These are phyloP conservation scores for Antitrichia curtipendula DNA, from an alignment of 225 moss, liverwort and hornwort genomes.

Conservation along the genomic window DNA sequence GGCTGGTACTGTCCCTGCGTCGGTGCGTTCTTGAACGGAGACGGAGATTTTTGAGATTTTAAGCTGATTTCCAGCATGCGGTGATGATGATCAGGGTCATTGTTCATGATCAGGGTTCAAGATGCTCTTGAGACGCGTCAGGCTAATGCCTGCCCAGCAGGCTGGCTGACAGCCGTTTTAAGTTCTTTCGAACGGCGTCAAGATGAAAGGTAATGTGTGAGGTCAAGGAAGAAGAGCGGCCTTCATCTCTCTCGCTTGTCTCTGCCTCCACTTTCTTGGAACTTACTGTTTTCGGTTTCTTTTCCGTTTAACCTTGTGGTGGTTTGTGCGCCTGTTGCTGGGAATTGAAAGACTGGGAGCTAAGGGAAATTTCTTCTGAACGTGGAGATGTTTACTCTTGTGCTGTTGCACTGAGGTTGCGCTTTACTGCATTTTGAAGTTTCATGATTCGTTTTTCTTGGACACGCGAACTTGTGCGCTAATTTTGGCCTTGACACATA, in stretches of 20 bases:
- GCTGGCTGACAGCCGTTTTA: not conserved
- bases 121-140: not conserved
- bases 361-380: not conserved
- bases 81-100: not conserved
- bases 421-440: not conserved
- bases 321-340: not conserved
- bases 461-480: not conserved
- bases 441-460: not conserved
- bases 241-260: not conserved
- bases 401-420: not conserved
- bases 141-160: not conserved
- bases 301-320: not conserved
- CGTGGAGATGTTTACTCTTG: not conserved
- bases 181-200: not conserved
- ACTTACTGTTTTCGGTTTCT: not conserved
- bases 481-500: not conserved
- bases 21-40: constrained; percentile 6
- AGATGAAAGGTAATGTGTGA: not conserved
- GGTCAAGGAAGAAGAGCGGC: not conserved
- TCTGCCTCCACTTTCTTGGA: not conserved
- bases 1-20: not conserved
- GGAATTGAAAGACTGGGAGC: not conserved
- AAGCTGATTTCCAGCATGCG: not conserved
- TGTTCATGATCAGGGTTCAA: not conserved
- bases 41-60: not conserved